Base-by-base conservation (phyloP, 208 protist species). In the Borovskyia barvae region DNA sequence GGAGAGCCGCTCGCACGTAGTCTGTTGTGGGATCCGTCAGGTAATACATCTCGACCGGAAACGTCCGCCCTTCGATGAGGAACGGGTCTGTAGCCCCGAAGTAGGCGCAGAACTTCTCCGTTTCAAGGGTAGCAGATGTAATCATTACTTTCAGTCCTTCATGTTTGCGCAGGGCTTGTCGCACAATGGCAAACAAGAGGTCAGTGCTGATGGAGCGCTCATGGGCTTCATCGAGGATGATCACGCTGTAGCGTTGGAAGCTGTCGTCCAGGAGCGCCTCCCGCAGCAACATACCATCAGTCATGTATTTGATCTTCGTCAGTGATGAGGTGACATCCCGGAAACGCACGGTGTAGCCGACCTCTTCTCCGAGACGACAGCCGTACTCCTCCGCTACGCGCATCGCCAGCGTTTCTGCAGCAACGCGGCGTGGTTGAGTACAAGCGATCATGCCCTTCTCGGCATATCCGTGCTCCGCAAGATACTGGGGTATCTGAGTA, bases 161-260 rank as follows among this genome's bases (percentile, higher is more conserved):
- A 42, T 97, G 80, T 75, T 89, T 89, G 33, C 76, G 67, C 46
- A 90, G 69, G n/a, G 90, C 75, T 28, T 93, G 83, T 83, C 99
- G 98, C 17, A 99, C 83, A 57, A 99, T 88, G 20, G 94, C 98
- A 77, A 99, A 99, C 17, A 99, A 78, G 3, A 99, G 89, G 75
- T 99, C 98, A 0, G 99, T 99, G 75, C 98, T 92, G 55, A 99
- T 96, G 19, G 97, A 99, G 17, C 99, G 79, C 84, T 99, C 99
- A 72, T 99, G 99, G 0, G 98, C 99, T 82, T 99, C 99, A 78
- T 99, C 99, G 5, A 99, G 87, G 50, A 99, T 99, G 60, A 99
- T 97, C 33, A 99, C 88, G 53, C 86, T 93, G 79, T 99, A 99
- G 26, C 91, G 78, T 53, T 79, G 70, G 26, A 99, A 85, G 30